These are phyloP conservation scores for Fonsecaea erecta DNA, from an alignment of 2,329 filamentous ascomycete species.

Conservation along the genomic window DNA sequence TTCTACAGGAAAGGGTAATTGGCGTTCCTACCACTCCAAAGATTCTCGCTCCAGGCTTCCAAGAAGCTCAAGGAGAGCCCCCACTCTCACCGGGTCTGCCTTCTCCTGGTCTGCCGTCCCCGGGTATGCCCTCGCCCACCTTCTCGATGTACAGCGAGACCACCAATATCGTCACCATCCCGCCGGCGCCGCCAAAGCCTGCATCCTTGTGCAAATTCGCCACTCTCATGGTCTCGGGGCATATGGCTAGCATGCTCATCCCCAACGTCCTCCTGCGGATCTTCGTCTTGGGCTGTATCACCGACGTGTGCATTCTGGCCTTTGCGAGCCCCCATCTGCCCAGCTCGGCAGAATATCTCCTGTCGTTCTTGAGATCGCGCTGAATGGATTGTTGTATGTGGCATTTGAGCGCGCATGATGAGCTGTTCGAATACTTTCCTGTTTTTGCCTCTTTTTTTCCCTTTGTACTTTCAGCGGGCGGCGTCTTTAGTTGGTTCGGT, in stretches of 20 bases:
- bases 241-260: slow-evolving; percentile 32
- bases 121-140: slow-evolving; percentile 27
- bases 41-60: background rate
- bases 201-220: slow-evolving; percentile 30
- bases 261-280: slow-evolving; percentile 30
- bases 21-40: slow-evolving; percentile 4
- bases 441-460: background rate
- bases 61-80: too few species aligned
- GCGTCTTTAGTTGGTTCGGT: background rate
- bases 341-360: slow-evolving; percentile 28
- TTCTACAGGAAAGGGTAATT: background rate
- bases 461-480: slow-evolving; percentile 6
- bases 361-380: slow-evolving; percentile 24
- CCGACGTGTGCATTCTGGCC: slow-evolving; percentile 32
- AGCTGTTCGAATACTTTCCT: background rate
- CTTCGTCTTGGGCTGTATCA: slow-evolving; percentile 32
- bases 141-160: slow-evolving; percentile 29
- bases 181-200: slow-evolving; percentile 27
- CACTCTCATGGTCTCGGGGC: slow-evolving; percentile 28
- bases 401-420: background rate
- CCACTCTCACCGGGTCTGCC: slow-evolving; percentile 7
- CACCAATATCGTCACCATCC: slow-evolving; percentile 28
- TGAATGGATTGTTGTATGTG: background rate
- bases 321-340: slow-evolving; percentile 34
- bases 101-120: slow-evolving; percentile 23